Evolutionary conservation across 2,329 filamentous ascomycete genomes (phyloP).

Genomic region (Calonectria hongkongensis): DNA sequence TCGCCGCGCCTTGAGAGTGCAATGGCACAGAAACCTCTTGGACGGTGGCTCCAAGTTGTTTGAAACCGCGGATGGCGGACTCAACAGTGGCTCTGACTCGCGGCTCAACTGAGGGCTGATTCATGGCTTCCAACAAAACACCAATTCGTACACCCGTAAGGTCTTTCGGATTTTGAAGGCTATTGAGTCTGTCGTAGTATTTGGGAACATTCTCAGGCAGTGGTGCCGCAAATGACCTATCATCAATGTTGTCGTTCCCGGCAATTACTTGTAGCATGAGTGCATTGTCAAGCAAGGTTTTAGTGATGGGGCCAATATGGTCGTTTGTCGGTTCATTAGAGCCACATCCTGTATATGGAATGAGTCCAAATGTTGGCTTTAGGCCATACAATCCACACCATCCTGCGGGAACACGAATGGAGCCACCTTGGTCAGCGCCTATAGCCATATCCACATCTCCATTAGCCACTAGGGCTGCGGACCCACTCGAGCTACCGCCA

Average conservation of each 20-base stretch:
- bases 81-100: background rate
- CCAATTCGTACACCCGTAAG: conserved; percentile 24
- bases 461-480: conserved; percentile 8
- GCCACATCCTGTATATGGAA: conserved; percentile 19
- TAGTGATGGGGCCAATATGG: conserved; percentile 22
- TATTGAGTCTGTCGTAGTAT: conserved; percentile 14
- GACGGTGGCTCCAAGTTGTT: conserved; percentile 9
- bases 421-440: conserved; percentile 23
- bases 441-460: conserved; percentile 26
- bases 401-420: conserved; percentile 25
- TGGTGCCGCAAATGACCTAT: conserved; percentile 17
- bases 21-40: conserved; percentile 6
- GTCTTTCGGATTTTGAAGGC: background rate
- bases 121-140: conserved; percentile 1
- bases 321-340: conserved; percentile 20
- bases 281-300: background rate
- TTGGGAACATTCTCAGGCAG: conserved; percentile 1
- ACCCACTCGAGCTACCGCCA: conserved; percentile 18
- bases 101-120: background rate
- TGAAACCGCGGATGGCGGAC: conserved; percentile 5
- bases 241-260: conserved; percentile 25
- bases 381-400: conserved; percentile 21
- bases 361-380: conserved; percentile 21
- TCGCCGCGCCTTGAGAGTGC: conserved; percentile 12
- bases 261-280: conserved; percentile 28